Percentiles rank a stretch among this genome's conserved stretches.
These are phyloP conservation scores for Aspergillus cavernicola DNA, from an alignment of 495 filamentous ascomycete genomes.

Conservation along the genomic window DNA sequence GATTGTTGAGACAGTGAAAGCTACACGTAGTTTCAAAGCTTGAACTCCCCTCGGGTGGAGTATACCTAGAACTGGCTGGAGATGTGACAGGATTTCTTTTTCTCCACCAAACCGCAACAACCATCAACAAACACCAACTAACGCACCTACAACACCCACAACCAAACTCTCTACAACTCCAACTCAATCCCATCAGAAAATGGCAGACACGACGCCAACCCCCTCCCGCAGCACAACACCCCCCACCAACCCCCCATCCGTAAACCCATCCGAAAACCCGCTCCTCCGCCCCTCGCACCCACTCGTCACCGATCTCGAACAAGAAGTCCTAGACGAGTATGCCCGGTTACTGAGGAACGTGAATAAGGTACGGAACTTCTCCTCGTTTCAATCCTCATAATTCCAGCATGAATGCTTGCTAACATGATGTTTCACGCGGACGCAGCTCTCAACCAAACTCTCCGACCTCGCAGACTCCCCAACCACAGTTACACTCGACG, in stretches of 20 bases:
- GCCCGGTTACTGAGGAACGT: constrained; percentile 81
- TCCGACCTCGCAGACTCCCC: constrained; percentile 31
- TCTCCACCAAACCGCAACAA: too few species aligned
- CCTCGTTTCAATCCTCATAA: neutral
- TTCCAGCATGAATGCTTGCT: neutral
- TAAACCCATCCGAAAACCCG: constrained; percentile 26
- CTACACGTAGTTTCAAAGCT: too few species aligned
- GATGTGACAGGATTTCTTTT: too few species aligned
- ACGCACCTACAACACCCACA: neutral
- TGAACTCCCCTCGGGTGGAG: too few species aligned
- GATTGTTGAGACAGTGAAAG: too few species aligned
- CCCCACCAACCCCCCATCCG: neutral
- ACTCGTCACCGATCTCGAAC: constrained; percentile 68
- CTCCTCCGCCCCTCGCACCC: constrained; percentile 38
- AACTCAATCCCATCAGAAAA: constrained; percentile 18
- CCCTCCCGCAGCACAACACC: neutral
- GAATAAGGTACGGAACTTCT: constrained; percentile 68
- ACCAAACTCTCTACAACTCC: neutral
- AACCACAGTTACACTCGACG: constrained; percentile 52
- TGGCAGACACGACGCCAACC: neutral
- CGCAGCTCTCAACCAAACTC: constrained; percentile 39
- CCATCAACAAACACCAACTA: constrained; percentile 19
- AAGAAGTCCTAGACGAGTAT: constrained; percentile 94
- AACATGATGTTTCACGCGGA: neutral
- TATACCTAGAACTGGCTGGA: too few species aligned